A percentile compares a stretch with the other conserved stretches of the same genome.
Conservation (phyloP, 495 filamentous ascomycete genomes). For the Clohesyomyces aquaticus region DNA sequence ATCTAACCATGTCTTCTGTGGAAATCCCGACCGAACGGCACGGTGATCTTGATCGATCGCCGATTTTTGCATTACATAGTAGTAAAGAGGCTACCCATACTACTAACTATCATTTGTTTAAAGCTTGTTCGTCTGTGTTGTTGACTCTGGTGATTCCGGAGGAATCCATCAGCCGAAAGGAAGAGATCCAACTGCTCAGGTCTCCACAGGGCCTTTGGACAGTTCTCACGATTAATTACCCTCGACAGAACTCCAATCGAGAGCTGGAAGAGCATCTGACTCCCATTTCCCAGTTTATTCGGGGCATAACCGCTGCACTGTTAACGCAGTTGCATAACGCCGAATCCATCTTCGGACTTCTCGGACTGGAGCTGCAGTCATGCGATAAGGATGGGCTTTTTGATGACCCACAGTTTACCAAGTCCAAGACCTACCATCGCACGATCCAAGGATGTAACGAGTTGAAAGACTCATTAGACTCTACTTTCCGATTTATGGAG, state of each 20-base stretch:
- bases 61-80: background rate
- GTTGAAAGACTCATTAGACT: background rate
- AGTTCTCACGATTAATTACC: background rate
- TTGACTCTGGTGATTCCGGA: conserved; percentile 5
- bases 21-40: background rate
- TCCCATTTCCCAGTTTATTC: conserved; percentile 7
- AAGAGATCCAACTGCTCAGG: background rate
- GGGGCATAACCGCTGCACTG: background rate
- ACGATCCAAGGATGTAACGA: background rate
- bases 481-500: background rate
- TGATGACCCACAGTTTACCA: conserved; percentile 4
- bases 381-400: background rate
- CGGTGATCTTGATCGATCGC: background rate
- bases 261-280: conserved; percentile 1
- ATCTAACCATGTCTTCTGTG: background rate
- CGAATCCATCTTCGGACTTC: background rate
- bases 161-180: background rate
- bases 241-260: too few species aligned
- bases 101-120: background rate
- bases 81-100: background rate
- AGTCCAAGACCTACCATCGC: background rate
- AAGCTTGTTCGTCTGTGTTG: background rate
- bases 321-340: background rate
- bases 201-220: conserved; percentile 2
- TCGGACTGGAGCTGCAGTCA: background rate